Evolutionary conservation across 768 basidiomycete genomes (phyloP), one percentile per base, ranked within the genome.

Genomic region (Antrodiella citrinella): DNA sequence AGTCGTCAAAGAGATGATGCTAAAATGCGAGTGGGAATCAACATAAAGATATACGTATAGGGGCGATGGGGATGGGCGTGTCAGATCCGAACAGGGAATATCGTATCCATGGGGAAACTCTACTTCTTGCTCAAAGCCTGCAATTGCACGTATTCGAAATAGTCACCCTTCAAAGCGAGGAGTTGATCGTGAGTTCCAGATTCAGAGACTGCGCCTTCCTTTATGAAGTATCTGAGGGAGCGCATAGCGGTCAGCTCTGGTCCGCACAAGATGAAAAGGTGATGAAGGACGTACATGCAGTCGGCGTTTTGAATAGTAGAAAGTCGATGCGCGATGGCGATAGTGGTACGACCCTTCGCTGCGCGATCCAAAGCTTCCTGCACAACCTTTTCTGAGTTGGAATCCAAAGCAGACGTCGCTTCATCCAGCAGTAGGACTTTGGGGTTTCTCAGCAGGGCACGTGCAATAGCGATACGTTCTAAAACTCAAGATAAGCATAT

Each of bases 361-460:
- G 94, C 96, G 61, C 82, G 78, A 66, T 98, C 96, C 23, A 98
- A 76, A 3, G 96, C 96, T 4, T 80, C 85, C 61, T 98, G 95
- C 10, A 99, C 96, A 46, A 98, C 85, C 66, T 90, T 91, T 38
- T 80, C 79, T 3, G 72, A 73, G 50, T 73, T 70, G 1, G 71
- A 71, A 59, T 78, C 78, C 12, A 80, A 67, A 2, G 78, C 76
- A 2, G 73, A 75, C 3, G 75, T 76, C 3, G 75, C 75, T 54
- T 61, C 63, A 40, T 62, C 63, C 24, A 63, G 55, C n/a, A 64
- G 50, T 22, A 64, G 53, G 20, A 65, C 58, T 47, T 67, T 67
- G 20, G 63, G 63, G 42, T 65, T 62, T 22, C 63, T 59, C 39
- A 63, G 50, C 20, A 65, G 57, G 12, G 63, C 63, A n/a, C 63